These are phyloP conservation scores for Clarireedia monteithiana DNA, from an alignment of 2,329 filamentous ascomycete genomes.

Conservation along the genomic window DNA sequence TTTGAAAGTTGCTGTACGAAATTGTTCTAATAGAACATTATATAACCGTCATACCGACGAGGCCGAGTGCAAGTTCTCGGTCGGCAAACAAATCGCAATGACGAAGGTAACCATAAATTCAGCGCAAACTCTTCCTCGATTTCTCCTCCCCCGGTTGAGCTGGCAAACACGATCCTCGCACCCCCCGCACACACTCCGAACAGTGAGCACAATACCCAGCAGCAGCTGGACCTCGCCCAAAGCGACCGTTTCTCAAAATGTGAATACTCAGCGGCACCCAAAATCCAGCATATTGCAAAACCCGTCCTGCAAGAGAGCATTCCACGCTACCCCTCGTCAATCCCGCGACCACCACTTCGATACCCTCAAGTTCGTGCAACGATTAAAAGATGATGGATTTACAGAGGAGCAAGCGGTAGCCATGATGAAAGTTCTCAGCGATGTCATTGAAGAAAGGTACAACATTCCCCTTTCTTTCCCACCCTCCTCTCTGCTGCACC, in stretches of 20 bases:
- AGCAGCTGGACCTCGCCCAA: conserved; percentile 2
- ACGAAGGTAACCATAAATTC: conserved; percentile 18
- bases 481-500: not conserved
- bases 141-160: conserved; percentile 28
- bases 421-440: conserved; percentile 97
- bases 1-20: not conserved
- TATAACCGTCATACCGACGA: not conserved
- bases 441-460: conserved; percentile 91
- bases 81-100: conserved; percentile 17
- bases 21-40: not conserved
- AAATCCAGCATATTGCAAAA: conserved; percentile 15
- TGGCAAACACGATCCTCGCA: conserved; percentile 22
- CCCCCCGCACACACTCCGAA: conserved; percentile 16
- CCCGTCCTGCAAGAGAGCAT: conserved; percentile 34
- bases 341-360: conserved; percentile 90
- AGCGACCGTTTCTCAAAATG: conserved; percentile 6
- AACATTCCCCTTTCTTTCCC: conserved; percentile 2
- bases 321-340: conserved; percentile 58
- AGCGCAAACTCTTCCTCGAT: conserved; percentile 23
- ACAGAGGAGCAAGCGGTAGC: conserved; percentile 91
- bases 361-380: conserved; percentile 92
- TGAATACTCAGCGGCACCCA: not conserved
- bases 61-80: not conserved
- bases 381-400: conserved; percentile 83
- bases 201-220: conserved; percentile 17